Evolutionary conservation across 768 basidiomycete species (phyloP), one percentile per base, ranked within the genome.

Genomic region (Mycena rosella): DNA sequence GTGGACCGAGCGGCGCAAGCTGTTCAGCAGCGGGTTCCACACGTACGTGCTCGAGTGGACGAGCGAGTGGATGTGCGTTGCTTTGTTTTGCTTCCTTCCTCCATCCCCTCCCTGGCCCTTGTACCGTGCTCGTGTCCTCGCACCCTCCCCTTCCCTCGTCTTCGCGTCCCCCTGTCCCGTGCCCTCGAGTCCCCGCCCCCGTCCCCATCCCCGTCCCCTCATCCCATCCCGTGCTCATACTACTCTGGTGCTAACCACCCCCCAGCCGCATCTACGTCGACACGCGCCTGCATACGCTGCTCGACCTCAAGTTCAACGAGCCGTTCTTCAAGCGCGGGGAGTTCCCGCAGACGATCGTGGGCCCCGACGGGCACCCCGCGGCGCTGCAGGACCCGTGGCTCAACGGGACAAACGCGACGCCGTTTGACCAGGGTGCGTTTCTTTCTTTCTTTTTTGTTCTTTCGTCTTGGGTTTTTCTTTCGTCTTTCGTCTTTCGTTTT

Each of bases 41-140:
- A 93, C 89, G 0, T 96, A 92, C 71, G 84, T 84, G 15, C 77
- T 96, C 56, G 95, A 96, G 77, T 97, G 95, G 95, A 92, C 89
- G 7, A 81, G 87, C 10, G 76, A 86, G 20, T 96, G 92, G 79
- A 73, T 96, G 86, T 91, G 76, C 74, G 89, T 15, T 67, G 27
- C 22, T 45, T 45, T 26, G 2, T 47, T 14, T 11, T 5, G 2
- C n/a, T n/a, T n/a, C n/a, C n/a, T 47, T 15, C 45, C 14, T 24
- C 44, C 30, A 20, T 52, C 27, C 38, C 38, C 38, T 53, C 59
- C 60, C 27, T 27, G n/a, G 81, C 84, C 22, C 45, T 40, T 6
- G n/a, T n/a, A n/a, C n/a, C n/a, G n/a, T n/a, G n/a, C n/a, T n/a
- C n/a, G n/a, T n/a, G n/a, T n/a, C n/a, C n/a, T n/a, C n/a, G n/a